Base-by-base conservation (phyloP, 2,329 filamentous ascomycete species). In the Thelonectria blattea region DNA sequence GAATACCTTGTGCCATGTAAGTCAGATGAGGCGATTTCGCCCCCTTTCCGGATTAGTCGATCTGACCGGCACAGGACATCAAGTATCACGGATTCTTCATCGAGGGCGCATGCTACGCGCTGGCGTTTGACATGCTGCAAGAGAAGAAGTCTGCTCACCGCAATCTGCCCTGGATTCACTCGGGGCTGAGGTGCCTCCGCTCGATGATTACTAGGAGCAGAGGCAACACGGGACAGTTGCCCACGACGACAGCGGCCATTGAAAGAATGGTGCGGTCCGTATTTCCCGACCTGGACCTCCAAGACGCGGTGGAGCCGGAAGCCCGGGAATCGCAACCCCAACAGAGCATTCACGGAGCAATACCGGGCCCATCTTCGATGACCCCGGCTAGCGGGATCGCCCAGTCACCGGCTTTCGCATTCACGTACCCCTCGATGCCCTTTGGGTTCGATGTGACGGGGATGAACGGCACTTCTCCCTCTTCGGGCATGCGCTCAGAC, bases 51-150 rank as follows among this genome's bases (percentile, higher is more conserved):
- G 15, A 18, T 10, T 5, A 6, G n/a, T 37, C 30, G 24, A 15
- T 61, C 60, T 69, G 48, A 66, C 42, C 12, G 27, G 5, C 17
- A 6, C 20, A 81, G 79, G 74, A 79, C 69, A 67, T 80, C 4
- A 78, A 77, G 37, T 81, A 80, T 24, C 78, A 80, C 24, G 76
- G 72, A 5, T 80, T 78, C 49, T 80, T 81, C 50, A 67, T 80
- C 10, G 73, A 76, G 34, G 79, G 77, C 30, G 76, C 77, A 12
- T 72, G 72, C 11, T 79, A 79, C 50, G 75, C 75, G 3, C 58
- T 81, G 3, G 75, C 78, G 9, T 79, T 79, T 47, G 78, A 81
- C 50, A 71, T 81, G 48, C 69, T 81, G 17, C 77, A 80, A 32
- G 75, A 77, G 12, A 70, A 74, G 18, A 67, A 70, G 47, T 68